Conservation (phyloP, 2,329 filamentous ascomycete species). For the Coniochaeta prunicola region DNA sequence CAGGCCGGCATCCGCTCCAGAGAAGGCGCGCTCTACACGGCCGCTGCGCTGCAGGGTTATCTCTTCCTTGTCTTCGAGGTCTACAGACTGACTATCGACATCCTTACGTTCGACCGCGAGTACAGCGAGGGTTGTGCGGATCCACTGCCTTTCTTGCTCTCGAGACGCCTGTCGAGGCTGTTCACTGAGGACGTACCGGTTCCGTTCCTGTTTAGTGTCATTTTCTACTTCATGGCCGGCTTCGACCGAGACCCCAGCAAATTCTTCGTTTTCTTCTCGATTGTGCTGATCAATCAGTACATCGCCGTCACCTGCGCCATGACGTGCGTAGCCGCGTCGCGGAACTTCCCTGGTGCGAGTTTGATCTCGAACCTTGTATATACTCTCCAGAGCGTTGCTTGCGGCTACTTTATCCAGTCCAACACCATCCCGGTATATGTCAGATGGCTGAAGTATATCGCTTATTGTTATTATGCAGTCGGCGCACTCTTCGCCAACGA, state of each 20-base stretch:
- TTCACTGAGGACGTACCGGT: conserved; percentile 67
- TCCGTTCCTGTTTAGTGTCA: conserved; percentile 60
- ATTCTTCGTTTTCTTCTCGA: conserved; percentile 66
- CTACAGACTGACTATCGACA: conserved; percentile 68
- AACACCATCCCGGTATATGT: conserved; percentile 70
- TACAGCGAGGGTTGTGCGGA: conserved; percentile 65
- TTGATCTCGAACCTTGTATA: conserved; percentile 66
- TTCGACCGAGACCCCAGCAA: conserved; percentile 56
- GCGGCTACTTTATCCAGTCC: conserved; percentile 69
- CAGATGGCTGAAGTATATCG: conserved; percentile 67
- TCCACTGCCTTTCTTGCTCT: conserved; percentile 62
- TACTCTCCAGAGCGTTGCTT: conserved; percentile 67
- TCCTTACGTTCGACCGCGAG: conserved; percentile 70
- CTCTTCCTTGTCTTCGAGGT: conserved; percentile 70
- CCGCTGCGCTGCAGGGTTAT: conserved; percentile 67
- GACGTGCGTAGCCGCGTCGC: conserved; percentile 55
- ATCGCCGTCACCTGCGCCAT: conserved; percentile 66
- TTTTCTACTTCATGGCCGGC: conserved; percentile 74
- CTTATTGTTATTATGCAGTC: conserved; percentile 64
- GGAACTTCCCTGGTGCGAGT: conserved; percentile 64
- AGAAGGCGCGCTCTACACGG: conserved; percentile 65
- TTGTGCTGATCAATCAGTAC: conserved; percentile 65
- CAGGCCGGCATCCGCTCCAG: conserved; percentile 67
- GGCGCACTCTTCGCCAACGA: conserved; percentile 67
- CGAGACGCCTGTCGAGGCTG: conserved; percentile 60